Evolutionary conservation across 2,329 filamentous ascomycete species (phyloP).

Genomic region (Lachnellula cervina): DNA sequence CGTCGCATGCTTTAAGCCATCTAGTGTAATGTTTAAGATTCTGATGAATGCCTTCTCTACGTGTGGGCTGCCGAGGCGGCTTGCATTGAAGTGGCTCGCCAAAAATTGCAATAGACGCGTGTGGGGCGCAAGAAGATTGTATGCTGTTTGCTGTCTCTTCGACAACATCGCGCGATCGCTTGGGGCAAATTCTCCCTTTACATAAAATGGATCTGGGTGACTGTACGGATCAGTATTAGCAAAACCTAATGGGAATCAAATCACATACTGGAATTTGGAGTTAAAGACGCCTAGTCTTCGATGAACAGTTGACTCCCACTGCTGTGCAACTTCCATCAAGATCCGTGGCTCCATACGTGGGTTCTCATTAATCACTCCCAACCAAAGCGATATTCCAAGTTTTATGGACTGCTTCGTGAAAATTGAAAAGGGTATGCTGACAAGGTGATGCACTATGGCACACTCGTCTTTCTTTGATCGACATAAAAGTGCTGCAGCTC

Average conservation of each 20-base stretch:
- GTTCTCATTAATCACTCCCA: conserved; percentile 95
- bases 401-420: conserved; percentile 96
- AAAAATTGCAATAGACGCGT: conserved; percentile 83
- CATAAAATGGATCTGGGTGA: conserved; percentile 82
- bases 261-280: conserved; percentile 55
- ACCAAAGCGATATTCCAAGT: conserved; percentile 90
- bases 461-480: conserved; percentile 70
- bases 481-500: conserved; percentile 82
- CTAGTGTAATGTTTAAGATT: conserved; percentile 72
- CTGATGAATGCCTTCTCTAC: conserved; percentile 78
- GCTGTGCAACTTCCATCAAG: conserved; percentile 78
- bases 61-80: conserved; percentile 76
- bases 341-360: conserved; percentile 81
- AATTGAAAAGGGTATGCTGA: conserved; percentile 85
- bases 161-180: conserved; percentile 73
- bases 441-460: conserved; percentile 78
- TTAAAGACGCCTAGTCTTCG: conserved; percentile 79
- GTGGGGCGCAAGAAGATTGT: conserved; percentile 83
- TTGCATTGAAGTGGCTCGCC: conserved; percentile 90
- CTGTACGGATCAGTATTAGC: conserved; percentile 37
- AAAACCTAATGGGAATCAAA: neutral
- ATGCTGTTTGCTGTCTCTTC: conserved; percentile 71
- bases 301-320: conserved; percentile 83
- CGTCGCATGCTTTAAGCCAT: conserved; percentile 64
- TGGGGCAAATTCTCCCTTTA: conserved; percentile 88